These are phyloP conservation scores for Corynespora cassiicola DNA, from an alignment of 2,329 filamentous ascomycete species.

Conservation along the genomic window DNA sequence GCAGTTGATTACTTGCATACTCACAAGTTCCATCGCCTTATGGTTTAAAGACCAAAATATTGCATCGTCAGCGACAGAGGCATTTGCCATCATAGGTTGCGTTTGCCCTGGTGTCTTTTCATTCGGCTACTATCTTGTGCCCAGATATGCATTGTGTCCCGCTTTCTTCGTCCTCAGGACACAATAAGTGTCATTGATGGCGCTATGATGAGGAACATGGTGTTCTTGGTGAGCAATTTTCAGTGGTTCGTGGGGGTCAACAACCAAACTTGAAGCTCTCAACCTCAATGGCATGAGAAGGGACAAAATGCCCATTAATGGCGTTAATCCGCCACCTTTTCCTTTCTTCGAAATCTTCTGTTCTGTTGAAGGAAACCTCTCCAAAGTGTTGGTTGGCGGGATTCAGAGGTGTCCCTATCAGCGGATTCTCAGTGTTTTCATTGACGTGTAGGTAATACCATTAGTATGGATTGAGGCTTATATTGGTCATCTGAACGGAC, in stretches of 20 bases:
- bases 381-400: conserved; percentile 12
- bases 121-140: conserved; percentile 8
- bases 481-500: conserved; percentile 2
- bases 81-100: conserved; percentile 18
- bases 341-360: conserved; percentile 2
- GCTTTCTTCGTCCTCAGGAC: conserved; percentile 19
- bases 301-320: too few species aligned
- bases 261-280: too few species aligned
- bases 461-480: conserved; percentile 25
- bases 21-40: conserved; percentile 30
- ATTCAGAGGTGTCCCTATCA: conserved; percentile 18
- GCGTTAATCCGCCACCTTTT: conserved; percentile 29
- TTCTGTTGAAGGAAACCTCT: conserved; percentile 17
- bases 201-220: too few species aligned
- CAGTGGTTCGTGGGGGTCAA: too few species aligned
- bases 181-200: conserved; percentile 22
- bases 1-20: too few species aligned
- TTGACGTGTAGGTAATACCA: conserved; percentile 29
- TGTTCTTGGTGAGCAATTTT: too few species aligned
- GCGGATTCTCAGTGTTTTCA: conserved; percentile 4
- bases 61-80: conserved; percentile 22
- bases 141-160: conserved; percentile 22
- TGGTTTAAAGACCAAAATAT: conserved; percentile 25
- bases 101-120: conserved; percentile 19
- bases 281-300: too few species aligned